These are phyloP conservation scores for Backusella australiensis DNA, from an alignment of 192 early-diverging fungal genomes.

Conservation along the genomic window DNA sequence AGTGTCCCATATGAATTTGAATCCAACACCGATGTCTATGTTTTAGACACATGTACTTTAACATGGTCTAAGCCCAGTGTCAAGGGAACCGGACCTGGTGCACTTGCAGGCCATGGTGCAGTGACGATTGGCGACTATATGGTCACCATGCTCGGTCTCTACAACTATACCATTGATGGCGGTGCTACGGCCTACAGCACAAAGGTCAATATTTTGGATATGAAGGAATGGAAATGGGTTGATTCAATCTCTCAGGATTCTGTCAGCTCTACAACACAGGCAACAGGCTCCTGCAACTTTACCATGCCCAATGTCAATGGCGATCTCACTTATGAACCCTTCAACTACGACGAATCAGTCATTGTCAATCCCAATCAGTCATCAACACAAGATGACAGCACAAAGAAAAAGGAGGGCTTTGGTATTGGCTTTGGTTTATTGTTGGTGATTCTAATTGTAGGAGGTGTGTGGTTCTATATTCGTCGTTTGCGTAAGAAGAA, in stretches of 20 bases:
- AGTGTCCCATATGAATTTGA: neutral
- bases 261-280: neutral
- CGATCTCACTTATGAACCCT: neutral
- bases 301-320: neutral
- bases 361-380: neutral
- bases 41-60: conserved; percentile 26
- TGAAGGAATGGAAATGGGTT: conserved; percentile 16
- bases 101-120: conserved; percentile 10
- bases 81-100: neutral
- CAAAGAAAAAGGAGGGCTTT: conserved; percentile 22
- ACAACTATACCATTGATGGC: neutral
- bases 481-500: conserved; percentile 15
- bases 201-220: conserved; percentile 23
- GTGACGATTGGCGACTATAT: conserved; percentile 17
- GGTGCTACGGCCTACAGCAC: neutral
- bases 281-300: neutral
- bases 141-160: conserved; percentile 21
- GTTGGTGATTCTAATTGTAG: conserved; percentile 8
- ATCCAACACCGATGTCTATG: conserved; percentile 7
- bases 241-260: neutral
- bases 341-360: neutral
- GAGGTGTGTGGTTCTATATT: conserved; percentile 14
- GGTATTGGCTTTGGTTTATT: conserved; percentile 26
- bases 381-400: neutral
- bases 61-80: conserved; percentile 9